Percentiles rank a stretch among this genome's conserved stretches.
phyloP scores from a whole-genome alignment of 208 protist species.

The Trypanosoma rangeli region DNA sequence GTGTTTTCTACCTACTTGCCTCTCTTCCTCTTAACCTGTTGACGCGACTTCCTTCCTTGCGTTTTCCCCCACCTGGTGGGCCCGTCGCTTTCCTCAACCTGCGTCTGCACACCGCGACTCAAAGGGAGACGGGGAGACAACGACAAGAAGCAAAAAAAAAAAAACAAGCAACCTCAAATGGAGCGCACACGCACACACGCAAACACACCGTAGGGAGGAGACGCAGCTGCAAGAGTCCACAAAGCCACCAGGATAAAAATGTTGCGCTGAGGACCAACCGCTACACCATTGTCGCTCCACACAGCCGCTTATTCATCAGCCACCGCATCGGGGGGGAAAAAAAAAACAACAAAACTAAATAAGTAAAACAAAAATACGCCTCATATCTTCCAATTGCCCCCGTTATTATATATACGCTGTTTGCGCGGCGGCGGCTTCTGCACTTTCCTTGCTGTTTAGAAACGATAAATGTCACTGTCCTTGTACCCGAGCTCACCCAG shows the following conservation, averaged over 20 bases:
- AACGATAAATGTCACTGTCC: slow-evolving; percentile 85
- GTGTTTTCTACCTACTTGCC: background rate
- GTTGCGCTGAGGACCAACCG: no score
- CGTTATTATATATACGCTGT: background rate
- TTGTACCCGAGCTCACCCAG: slow-evolving; percentile 81
- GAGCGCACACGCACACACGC: no score
- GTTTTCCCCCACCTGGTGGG: no score
- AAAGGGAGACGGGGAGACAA: background rate
- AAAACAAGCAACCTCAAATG: background rate
- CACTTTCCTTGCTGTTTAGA: slow-evolving; percentile 39
- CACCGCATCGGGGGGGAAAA: no score
- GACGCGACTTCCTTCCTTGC: background rate
- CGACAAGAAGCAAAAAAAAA: slow-evolving; percentile 1
- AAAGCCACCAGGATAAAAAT: no score
- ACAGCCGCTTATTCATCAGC: no score
- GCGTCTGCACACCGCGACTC: background rate
- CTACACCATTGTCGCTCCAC: no score
- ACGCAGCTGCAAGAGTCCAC: no score
- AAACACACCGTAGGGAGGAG: no score
- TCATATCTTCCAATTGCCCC: background rate
- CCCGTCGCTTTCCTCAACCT: background rate
- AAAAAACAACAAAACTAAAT: background rate
- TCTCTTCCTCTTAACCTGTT: background rate
- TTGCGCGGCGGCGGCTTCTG: background rate
- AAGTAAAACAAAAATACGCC: background rate